These are phyloP conservation scores for Lachnellula hyalina DNA, from an alignment of 2,329 filamentous ascomycete species.

Conservation along the genomic window DNA sequence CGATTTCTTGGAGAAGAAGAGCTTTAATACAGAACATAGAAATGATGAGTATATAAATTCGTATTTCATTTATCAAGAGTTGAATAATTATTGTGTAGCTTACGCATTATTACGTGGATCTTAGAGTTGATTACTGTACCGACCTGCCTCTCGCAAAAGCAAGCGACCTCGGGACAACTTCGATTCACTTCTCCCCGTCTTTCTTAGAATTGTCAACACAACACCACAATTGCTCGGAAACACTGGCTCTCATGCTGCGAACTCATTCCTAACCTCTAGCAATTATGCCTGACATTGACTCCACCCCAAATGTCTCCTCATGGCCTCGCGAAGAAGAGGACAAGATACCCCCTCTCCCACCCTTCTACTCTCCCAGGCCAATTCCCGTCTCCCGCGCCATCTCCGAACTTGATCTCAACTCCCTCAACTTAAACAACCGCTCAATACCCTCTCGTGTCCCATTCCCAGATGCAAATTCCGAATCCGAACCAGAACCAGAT, in stretches of 20 bases:
- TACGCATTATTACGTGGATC: background rate
- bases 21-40: too few species aligned
- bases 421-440: slow-evolving; percentile 6
- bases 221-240: background rate
- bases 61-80: too few species aligned
- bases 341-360: slow-evolving; percentile 25
- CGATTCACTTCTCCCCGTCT: background rate
- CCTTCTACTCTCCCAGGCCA: slow-evolving; percentile 32
- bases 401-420: slow-evolving; percentile 31
- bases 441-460: slow-evolving; percentile 8
- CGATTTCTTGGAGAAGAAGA: too few species aligned
- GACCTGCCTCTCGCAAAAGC: background rate
- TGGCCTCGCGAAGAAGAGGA: slow-evolving; percentile 22
- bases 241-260: slow-evolving; percentile 1
- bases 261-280: background rate
- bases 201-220: background rate
- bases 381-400: slow-evolving; percentile 31
- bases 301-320: slow-evolving; percentile 4
- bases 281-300: slow-evolving; percentile 15
- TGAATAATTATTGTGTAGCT: too few species aligned
- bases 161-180: background rate
- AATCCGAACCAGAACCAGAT: slow-evolving; percentile 12
- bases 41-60: too few species aligned
- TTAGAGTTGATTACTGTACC: background rate
- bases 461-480: slow-evolving; percentile 7